phyloP scores from a whole-genome alignment of 208 protist species.

The Acanthamoeba lenticulata region DNA sequence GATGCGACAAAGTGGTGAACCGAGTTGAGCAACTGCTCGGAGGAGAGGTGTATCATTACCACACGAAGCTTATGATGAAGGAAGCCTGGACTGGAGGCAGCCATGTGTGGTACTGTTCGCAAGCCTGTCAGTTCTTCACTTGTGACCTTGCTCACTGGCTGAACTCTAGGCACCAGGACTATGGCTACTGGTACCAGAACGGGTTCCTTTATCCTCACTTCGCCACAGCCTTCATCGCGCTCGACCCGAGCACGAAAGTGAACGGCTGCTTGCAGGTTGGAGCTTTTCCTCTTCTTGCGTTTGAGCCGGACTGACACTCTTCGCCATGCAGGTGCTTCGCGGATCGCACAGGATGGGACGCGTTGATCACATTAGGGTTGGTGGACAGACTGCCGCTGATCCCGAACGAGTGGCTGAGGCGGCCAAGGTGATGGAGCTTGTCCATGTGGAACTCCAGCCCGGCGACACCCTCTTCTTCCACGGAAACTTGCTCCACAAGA shows the following conservation, averaged over 20 bases:
- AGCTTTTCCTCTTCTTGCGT: not conserved
- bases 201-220: slow-evolving; percentile 59
- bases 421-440: not conserved
- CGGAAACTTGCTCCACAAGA: slow-evolving; percentile 59
- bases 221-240: slow-evolving; percentile 59
- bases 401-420: slow-evolving; percentile 13
- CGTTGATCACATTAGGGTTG: slow-evolving; percentile 6
- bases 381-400: slow-evolving; percentile 52
- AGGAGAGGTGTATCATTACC: slow-evolving; percentile 65
- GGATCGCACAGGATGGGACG: slow-evolving; percentile 63
- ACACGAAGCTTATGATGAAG: slow-evolving; percentile 67
- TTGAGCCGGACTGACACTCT: not conserved
- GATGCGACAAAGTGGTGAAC: slow-evolving; percentile 15
- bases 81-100: not conserved
- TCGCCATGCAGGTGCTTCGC: not conserved
- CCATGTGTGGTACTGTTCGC: not conserved
- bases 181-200: slow-evolving; percentile 70
- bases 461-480: slow-evolving; percentile 66
- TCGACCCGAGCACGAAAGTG: slow-evolving; percentile 20
- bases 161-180: slow-evolving; percentile 53
- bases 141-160: not conserved
- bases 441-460: slow-evolving; percentile 40
- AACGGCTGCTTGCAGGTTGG: slow-evolving; percentile 60
- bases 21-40: not conserved
- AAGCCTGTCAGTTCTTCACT: not conserved